phyloP scores from a whole-genome alignment of 1,284 basidiomycete species.

The Puccinia sorghi region DNA sequence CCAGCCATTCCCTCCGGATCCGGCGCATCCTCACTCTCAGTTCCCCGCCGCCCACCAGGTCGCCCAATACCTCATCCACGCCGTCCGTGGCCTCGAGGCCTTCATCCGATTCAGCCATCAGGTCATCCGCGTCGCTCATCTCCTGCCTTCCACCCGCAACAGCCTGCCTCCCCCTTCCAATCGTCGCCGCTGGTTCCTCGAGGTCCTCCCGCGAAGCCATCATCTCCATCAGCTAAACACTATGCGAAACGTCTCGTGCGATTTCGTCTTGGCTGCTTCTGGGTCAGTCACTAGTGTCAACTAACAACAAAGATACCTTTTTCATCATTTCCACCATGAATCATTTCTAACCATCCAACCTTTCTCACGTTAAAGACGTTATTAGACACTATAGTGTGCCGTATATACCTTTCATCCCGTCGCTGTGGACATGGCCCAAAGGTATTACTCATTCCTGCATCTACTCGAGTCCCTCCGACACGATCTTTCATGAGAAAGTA shows the following conservation, averaged over 20 bases:
- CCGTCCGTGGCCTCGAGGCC: background rate
- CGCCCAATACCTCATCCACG: slow-evolving; percentile 53
- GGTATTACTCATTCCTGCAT: slow-evolving; percentile 25
- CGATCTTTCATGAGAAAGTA: slow-evolving; percentile 16
- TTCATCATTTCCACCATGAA: background rate
- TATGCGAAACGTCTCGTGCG: background rate
- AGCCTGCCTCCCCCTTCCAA: background rate
- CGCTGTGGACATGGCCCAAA: slow-evolving; percentile 51
- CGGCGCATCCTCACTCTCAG: slow-evolving; percentile 28
- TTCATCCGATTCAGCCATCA: slow-evolving; percentile 51
- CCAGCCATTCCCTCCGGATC: slow-evolving; percentile 50
- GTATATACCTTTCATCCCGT: slow-evolving; percentile 54
- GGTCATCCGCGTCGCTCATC: slow-evolving; percentile 50
- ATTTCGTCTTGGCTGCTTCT: slow-evolving; percentile 36
- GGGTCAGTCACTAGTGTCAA: too few species aligned
- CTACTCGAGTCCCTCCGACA: slow-evolving; percentile 1
- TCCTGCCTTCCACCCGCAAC: background rate
- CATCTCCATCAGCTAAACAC: background rate
- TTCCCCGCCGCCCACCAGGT: slow-evolving; percentile 55
- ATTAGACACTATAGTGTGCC: slow-evolving; percentile 52
- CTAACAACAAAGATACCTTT: too few species aligned
- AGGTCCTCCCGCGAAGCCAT: background rate
- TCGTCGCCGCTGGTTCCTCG: background rate
- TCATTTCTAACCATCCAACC: background rate
- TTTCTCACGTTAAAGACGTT: slow-evolving; percentile 52